Base-by-base conservation (phyloP, 345 rosid species). In the Euphorbia peplus region DNA sequence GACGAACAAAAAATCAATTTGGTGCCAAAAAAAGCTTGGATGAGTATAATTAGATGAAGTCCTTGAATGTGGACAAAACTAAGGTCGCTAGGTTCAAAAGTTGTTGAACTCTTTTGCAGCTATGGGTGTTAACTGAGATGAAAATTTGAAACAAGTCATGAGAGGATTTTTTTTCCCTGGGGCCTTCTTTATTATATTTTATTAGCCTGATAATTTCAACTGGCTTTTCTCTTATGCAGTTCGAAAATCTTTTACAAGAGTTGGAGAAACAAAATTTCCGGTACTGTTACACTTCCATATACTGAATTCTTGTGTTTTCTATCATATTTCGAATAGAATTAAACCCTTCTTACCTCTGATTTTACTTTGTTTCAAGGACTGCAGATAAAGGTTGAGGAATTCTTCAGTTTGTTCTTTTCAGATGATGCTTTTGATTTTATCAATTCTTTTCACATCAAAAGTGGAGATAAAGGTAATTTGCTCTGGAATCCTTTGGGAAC, bases 391-490 rank as follows among this genome's bases (percentile, higher is more conserved):
- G 96, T 90, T 69, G 90, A 89, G 76, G 96, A 89, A 60, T 83
- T 88, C 71, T 95, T 89, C 77, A 76, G 75, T 70, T 79, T 90
- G 80, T 90, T 85, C 71, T 83, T 88, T 71, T 95, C 96, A 25
- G 91, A 95, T 76, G 85, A 69, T 19, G 85, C 91, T 60, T 67
- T 77, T 71, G 64, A 67, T 67, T 95, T 91, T 78, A 72, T 75
- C 55, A 97, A 91, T 69, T 80, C 88, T 70, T 95, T 91, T 82
- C 99, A 95, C 73, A 72, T 66, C 75, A 85, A 60, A 61, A 89
- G 95, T 70, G 96, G 97, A 41, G 99, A 95, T 73, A 95, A 95
- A 91, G 97, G 99, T 95, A 83, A 37, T 68, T 75, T 60, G 18
- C 62, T 59, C 53, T 28, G 69, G 73, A 19, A 32, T 64, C 60